Percentiles rank a stretch among this genome's conserved stretches.
Evolutionary conservation across 306 rosid species (phyloP).

Genomic region (Delonix regia): DNA sequence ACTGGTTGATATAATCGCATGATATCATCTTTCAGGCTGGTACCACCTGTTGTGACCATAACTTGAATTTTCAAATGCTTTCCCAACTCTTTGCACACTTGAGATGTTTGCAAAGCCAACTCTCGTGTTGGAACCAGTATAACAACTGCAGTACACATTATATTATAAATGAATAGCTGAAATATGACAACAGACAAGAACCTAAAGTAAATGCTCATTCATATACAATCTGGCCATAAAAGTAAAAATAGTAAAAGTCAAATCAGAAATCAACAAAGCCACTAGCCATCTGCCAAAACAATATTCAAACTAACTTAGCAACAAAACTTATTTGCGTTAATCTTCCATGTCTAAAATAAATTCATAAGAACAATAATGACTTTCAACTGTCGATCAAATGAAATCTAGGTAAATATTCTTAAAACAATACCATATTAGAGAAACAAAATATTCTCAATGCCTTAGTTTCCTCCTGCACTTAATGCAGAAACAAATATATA

Average conservation of each 20-base stretch:
- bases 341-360: background rate
- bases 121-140: slow-evolving; percentile 97
- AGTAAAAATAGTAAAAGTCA: background rate
- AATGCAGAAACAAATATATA: background rate
- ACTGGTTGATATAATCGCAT: slow-evolving; percentile 99
- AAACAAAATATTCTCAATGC: background rate
- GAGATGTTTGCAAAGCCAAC: slow-evolving; percentile 97
- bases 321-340: slow-evolving; percentile 9
- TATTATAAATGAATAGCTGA: slow-evolving; percentile 22
- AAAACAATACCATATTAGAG: background rate
- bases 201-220: background rate
- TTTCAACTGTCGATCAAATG: background rate
- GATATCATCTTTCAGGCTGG: slow-evolving; percentile 95
- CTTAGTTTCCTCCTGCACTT: background rate
- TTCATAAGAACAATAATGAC: background rate
- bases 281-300: slow-evolving; percentile 15
- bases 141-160: slow-evolving; percentile 61
- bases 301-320: slow-evolving; percentile 9
- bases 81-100: slow-evolving; percentile 97
- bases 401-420: background rate
- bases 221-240: background rate
- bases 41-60: slow-evolving; percentile 99
- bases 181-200: slow-evolving; percentile 10
- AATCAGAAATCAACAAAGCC: background rate
- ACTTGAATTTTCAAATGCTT: slow-evolving; percentile 94